Base-by-base conservation (phyloP, 1,139 yeast species). In the Scheffersomyces stambukii region DNA sequence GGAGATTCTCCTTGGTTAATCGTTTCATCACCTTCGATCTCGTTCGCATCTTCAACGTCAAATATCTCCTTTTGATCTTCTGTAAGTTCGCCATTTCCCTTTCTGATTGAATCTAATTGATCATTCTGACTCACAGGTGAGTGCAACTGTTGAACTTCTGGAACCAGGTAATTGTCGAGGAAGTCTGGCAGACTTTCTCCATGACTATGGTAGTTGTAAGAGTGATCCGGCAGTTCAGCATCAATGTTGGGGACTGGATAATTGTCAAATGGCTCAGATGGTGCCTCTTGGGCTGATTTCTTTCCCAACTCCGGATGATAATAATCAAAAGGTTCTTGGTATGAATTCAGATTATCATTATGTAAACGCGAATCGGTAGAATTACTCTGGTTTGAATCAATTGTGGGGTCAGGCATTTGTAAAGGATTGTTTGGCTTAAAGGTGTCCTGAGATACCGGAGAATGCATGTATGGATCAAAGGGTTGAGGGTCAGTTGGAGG, bases 221-320 rank as follows among this genome's bases (percentile, higher is more conserved):
- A n/a, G n/a, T n/a, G n/a, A n/a, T n/a, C n/a, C n/a, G n/a, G n/a
- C n/a, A n/a, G n/a, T n/a, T n/a, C n/a, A n/a, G n/a, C n/a, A n/a
- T n/a, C n/a, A n/a, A n/a, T n/a, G n/a, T n/a, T n/a, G n/a, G 15
- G 38, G 43, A 52, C 37, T 18, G 37, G 32, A 33, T 60, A 57
- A 27, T 48, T 45, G 3, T 58, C 57, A 32, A 46, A 58, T 2
- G 65, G 67, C 26, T 60, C 65, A 11, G 34, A 42, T 16, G 43
- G 32, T 4, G 29, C 11, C 9, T n/a, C 16, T 17, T 14, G 13
- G 12, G 16, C 8, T n/a, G 19, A 10, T 18, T 24, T 26, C 10
- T 25, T n/a, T 9, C 24, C 36, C 19, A 22, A 18, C 17, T 27
- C 30, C 8, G 30, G 20, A 19, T 33, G 27, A 18, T 33, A 30